phyloP scores from a whole-genome alignment of 768 basidiomycete species.

The Coprinopsis cinerea region DNA sequence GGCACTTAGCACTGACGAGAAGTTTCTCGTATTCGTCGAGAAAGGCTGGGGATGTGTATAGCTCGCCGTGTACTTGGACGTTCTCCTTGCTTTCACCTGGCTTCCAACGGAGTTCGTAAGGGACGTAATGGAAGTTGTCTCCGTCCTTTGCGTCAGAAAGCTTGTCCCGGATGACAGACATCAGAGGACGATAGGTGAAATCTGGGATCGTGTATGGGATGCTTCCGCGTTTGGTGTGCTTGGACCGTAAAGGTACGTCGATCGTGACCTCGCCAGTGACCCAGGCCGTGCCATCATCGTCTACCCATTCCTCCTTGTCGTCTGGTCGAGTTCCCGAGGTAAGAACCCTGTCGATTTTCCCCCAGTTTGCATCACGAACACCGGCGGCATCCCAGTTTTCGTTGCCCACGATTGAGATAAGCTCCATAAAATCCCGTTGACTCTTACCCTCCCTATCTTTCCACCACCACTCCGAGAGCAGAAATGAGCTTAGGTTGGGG shows the following conservation, averaged over 20 bases:
- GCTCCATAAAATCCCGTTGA: background rate
- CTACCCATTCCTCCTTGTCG: background rate
- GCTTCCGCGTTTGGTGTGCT: background rate
- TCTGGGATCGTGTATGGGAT: background rate
- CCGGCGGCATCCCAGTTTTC: background rate
- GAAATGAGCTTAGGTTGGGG: constrained; percentile 2
- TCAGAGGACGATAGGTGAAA: constrained; percentile 5
- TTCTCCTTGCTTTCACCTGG: background rate
- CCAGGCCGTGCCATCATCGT: background rate
- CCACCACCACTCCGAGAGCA: no score
- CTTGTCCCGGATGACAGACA: background rate
- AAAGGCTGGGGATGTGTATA: constrained; percentile 17
- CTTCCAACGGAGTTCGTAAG: constrained; percentile 12
- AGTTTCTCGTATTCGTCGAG: constrained; percentile 12
- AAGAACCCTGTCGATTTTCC: background rate
- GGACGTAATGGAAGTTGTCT: constrained; percentile 14
- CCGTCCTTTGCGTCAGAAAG: background rate
- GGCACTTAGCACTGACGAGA: background rate
- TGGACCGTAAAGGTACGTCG: background rate
- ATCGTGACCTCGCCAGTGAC: background rate
- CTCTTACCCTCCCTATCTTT: constrained; percentile 1
- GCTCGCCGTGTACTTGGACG: constrained; percentile 15
- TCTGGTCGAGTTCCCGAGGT: background rate
- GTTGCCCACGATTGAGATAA: background rate
- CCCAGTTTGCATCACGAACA: constrained; percentile 2